These are phyloP conservation scores for Phlebiopsis gigantea DNA, from an alignment of 768 basidiomycete species.

Conservation along the genomic window DNA sequence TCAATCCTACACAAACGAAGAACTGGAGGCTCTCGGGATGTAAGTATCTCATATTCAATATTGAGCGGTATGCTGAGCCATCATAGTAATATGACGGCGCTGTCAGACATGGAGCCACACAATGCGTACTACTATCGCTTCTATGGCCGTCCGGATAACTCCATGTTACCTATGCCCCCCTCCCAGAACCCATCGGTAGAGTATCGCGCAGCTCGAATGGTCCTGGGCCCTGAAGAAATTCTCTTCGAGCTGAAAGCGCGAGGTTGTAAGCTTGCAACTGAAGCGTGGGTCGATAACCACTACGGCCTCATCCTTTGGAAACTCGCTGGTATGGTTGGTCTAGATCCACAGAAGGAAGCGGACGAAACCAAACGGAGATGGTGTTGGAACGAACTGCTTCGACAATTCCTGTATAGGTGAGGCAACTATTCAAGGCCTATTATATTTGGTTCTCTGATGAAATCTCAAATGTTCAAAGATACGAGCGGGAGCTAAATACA, in stretches of 20 bases:
- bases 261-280: constrained; percentile 66
- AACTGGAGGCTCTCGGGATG: constrained; percentile 22
- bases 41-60: too few species aligned
- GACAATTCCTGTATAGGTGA: constrained; percentile 84
- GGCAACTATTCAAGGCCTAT: constrained; percentile 8
- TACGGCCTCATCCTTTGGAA: constrained; percentile 94
- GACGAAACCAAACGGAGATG: constrained; percentile 52
- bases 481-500: constrained; percentile 79
- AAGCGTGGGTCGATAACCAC: constrained; percentile 88
- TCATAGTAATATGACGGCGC: constrained; percentile 44
- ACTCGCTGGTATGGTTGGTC: constrained; percentile 73
- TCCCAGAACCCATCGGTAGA: constrained; percentile 6
- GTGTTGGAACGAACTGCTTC: constrained; percentile 78
- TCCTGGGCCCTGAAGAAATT: constrained; percentile 49
- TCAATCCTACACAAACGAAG: constrained; percentile 15
- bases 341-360: constrained; percentile 59
- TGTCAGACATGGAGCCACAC: constrained; percentile 49
- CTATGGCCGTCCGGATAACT: constrained; percentile 21
- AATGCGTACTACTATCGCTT: constrained; percentile 60
- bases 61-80: too few species aligned
- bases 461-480: constrained; percentile 47
- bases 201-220: not conserved
- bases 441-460: not conserved
- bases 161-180: constrained; percentile 3
- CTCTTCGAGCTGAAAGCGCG: constrained; percentile 45